phyloP scores from a whole-genome alignment of 75 land plant genomes.

The Isoetes taiwanensis region DNA sequence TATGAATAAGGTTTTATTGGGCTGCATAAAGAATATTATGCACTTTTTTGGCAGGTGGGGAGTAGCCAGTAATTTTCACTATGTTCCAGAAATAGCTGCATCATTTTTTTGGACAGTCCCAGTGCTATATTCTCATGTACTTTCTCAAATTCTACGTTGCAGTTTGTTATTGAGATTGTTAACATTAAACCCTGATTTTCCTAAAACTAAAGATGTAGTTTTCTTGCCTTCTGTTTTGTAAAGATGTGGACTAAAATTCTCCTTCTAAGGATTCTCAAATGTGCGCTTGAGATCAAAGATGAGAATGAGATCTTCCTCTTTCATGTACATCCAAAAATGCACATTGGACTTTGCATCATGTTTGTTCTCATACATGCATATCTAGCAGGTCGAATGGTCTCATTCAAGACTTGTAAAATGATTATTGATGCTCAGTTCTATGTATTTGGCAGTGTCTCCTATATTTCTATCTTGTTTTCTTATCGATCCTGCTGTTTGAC shows the following conservation, averaged over 20 bases:
- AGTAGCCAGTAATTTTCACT: constrained; percentile 86
- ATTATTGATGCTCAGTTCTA: neutral
- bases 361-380: neutral
- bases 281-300: neutral
- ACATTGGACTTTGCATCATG: neutral
- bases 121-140: constrained; percentile 75
- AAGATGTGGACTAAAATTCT: no score
- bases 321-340: neutral
- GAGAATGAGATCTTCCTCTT: neutral
- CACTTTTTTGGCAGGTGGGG: constrained; percentile 96
- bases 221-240: no score
- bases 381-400: no score
- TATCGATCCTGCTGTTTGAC: constrained; percentile 81
- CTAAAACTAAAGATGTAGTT: no score
- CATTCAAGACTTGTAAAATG: neutral
- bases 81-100: constrained; percentile 80
- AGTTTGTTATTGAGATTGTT: no score
- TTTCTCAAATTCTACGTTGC: no score
- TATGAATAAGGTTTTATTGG: neutral
- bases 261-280: no score
- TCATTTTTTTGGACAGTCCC: constrained; percentile 95
- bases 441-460: constrained; percentile 49
- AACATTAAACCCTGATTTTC: no score
- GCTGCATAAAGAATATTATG: no score
- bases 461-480: constrained; percentile 79